Percentiles rank a stretch among this genome's conserved stretches.
These are phyloP conservation scores for Bjerkandera adusta DNA, from an alignment of 1,284 basidiomycete genomes.

Conservation along the genomic window DNA sequence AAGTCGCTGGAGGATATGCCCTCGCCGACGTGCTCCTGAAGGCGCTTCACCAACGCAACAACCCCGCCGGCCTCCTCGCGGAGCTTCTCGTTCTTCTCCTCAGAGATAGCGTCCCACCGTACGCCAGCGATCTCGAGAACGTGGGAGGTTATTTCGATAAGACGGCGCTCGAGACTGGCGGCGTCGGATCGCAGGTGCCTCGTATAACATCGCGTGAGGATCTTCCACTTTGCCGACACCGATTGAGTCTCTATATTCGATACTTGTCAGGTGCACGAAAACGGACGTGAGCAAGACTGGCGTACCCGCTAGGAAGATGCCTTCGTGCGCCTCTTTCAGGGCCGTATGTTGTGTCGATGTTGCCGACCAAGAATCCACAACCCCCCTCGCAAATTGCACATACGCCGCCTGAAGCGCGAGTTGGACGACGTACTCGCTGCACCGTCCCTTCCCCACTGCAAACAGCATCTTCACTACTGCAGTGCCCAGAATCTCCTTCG, in stretches of 20 bases:
- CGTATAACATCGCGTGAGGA: constrained; percentile 44
- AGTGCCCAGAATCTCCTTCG: constrained; percentile 18
- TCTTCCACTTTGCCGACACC: constrained; percentile 52
- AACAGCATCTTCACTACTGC: constrained; percentile 35
- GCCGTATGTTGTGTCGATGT: constrained; percentile 39
- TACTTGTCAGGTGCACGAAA: neutral
- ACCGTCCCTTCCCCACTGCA: constrained; percentile 36
- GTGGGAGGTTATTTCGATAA: constrained; percentile 40
- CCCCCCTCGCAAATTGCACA: constrained; percentile 41
- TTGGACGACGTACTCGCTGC: constrained; percentile 47
- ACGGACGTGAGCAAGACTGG: neutral
- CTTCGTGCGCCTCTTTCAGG: constrained; percentile 42
- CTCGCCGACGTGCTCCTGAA: constrained; percentile 52
- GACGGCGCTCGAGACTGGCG: constrained; percentile 33
- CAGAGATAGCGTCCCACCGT: constrained; percentile 22
- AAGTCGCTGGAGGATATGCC: constrained; percentile 50
- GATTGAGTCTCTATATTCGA: constrained; percentile 43
- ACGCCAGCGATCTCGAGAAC: constrained; percentile 44
- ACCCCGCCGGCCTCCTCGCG: constrained; percentile 39
- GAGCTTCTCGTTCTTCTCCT: constrained; percentile 26
- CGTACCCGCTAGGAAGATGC: constrained; percentile 44
- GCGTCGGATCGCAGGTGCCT: constrained; percentile 26
- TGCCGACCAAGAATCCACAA: constrained; percentile 50
- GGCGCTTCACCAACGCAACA: constrained; percentile 36
- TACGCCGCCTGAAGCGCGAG: constrained; percentile 48